Percentiles rank a stretch among this genome's conserved stretches.
These are phyloP conservation scores for Phascolomyces articulosus DNA, from an alignment of 371 early-diverging fungal species.

Conservation along the genomic window DNA sequence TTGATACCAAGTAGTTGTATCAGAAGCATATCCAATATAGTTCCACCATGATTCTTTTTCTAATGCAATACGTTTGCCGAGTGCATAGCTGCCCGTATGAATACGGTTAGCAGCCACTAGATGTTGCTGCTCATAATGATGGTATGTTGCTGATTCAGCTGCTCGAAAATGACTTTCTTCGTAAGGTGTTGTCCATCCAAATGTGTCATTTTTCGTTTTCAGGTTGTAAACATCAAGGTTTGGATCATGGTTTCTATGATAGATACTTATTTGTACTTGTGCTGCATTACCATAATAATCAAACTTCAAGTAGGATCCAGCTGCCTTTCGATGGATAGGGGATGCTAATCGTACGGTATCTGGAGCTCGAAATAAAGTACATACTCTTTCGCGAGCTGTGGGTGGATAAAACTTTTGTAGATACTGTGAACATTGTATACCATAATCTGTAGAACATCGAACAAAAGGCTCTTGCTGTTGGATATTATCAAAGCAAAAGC, in stretches of 20 bases:
- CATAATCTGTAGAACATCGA: conserved; percentile 30
- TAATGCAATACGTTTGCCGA: conserved; percentile 15
- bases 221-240: conserved; percentile 26
- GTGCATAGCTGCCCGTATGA: conserved; percentile 26
- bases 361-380: conserved; percentile 27
- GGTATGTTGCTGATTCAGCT: conserved; percentile 11
- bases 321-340: conserved; percentile 14
- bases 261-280: conserved; percentile 21
- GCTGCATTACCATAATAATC: conserved; percentile 32
- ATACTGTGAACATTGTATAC: conserved; percentile 27
- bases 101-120: conserved; percentile 24
- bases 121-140: conserved; percentile 19
- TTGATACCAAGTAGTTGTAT: not conserved
- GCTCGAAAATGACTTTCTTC: conserved; percentile 31
- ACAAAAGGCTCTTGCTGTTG: conserved; percentile 7
- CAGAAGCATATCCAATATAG: conserved; percentile 27
- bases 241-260: conserved; percentile 30
- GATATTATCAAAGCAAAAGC: conserved; percentile 40
- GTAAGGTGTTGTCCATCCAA: conserved; percentile 26
- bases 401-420: conserved; percentile 20
- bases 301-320: conserved; percentile 31
- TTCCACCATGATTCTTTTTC: conserved; percentile 25
- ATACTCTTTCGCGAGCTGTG: conserved; percentile 15
- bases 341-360: conserved; percentile 17
- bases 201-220: not conserved